Conservation (phyloP, 2,329 filamentous ascomycete genomes). For the Hymenoscyphus fraxineus region DNA sequence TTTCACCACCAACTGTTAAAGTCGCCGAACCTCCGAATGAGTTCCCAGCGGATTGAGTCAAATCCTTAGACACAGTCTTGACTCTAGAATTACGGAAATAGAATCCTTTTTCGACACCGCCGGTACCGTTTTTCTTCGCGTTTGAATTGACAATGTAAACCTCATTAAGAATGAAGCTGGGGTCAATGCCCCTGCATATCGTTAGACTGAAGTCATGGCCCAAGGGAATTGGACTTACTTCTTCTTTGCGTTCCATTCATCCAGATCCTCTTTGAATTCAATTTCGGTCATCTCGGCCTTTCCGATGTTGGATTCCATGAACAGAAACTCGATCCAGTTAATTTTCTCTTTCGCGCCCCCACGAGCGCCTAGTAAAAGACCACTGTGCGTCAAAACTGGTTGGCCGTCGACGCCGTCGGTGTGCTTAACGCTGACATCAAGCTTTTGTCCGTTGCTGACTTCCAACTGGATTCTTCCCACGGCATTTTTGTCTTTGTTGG, state of each 20-base stretch:
- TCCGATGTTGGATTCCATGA: background rate
- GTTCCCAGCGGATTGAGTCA: background rate
- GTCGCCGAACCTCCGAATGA: background rate
- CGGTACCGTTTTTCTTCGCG: background rate
- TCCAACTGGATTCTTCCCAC: background rate
- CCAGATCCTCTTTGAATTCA: constrained; percentile 6
- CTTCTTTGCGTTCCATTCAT: constrained; percentile 6
- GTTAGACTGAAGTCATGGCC: background rate
- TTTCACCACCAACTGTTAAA: background rate
- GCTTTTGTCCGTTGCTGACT: background rate
- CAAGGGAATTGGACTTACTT: background rate
- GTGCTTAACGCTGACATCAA: background rate
- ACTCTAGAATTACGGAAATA: background rate
- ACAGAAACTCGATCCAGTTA: background rate
- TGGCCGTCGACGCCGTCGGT: background rate
- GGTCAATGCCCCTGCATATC: background rate
- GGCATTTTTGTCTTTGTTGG: background rate
- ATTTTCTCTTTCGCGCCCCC: background rate
- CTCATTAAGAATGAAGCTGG: background rate
- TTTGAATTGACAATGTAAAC: constrained; percentile 7
- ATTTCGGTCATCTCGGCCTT: constrained; percentile 5
- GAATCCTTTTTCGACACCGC: background rate
- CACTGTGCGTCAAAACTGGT: background rate
- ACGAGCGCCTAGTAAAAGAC: constrained; percentile 1
- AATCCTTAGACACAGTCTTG: background rate